These are phyloP conservation scores for Mycena citricolor DNA, from an alignment of 1,284 basidiomycete species.

Conservation along the genomic window DNA sequence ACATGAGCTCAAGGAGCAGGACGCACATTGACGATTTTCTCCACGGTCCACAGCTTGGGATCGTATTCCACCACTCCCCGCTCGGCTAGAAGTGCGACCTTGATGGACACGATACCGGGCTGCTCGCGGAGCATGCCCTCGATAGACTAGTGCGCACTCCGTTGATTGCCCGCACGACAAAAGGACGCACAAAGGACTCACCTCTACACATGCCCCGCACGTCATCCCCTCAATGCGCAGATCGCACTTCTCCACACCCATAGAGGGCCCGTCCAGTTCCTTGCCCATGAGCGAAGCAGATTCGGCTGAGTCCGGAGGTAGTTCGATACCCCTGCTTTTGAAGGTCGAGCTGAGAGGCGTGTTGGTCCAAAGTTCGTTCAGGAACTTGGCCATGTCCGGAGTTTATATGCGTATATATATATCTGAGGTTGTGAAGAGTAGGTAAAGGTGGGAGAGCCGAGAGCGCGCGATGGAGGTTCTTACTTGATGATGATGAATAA, in stretches of 20 bases:
- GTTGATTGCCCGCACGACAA: background rate
- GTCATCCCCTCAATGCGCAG: conserved; percentile 90
- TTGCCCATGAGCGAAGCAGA: conserved; percentile 36
- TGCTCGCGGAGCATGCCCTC: conserved; percentile 87
- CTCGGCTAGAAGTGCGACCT: conserved; percentile 94
- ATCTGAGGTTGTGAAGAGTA: no score
- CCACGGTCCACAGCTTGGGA: conserved; percentile 74
- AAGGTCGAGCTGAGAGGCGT: conserved; percentile 27
- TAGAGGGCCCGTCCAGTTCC: conserved; percentile 23
- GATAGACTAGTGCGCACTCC: conserved; percentile 63
- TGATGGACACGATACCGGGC: conserved; percentile 82
- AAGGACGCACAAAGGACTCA: conserved; percentile 34
- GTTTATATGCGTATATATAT: no score
- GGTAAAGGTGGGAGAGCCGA: background rate
- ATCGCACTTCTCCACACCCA: conserved; percentile 52
- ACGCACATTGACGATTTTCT: conserved; percentile 75
- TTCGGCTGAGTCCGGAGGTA: conserved; percentile 23
- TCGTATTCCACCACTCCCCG: conserved; percentile 91
- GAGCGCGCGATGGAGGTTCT: background rate
- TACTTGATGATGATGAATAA: conserved; percentile 13
- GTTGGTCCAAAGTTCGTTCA: conserved; percentile 32
- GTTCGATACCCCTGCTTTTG: conserved; percentile 26
- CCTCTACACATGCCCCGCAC: conserved; percentile 88
- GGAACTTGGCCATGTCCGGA: conserved; percentile 29
- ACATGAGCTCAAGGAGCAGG: background rate